Evolutionary conservation across 2,329 filamentous ascomycete species (phyloP), one percentile per base, ranked within the genome.

Genomic region (Cladophialophora chaetospira): DNA sequence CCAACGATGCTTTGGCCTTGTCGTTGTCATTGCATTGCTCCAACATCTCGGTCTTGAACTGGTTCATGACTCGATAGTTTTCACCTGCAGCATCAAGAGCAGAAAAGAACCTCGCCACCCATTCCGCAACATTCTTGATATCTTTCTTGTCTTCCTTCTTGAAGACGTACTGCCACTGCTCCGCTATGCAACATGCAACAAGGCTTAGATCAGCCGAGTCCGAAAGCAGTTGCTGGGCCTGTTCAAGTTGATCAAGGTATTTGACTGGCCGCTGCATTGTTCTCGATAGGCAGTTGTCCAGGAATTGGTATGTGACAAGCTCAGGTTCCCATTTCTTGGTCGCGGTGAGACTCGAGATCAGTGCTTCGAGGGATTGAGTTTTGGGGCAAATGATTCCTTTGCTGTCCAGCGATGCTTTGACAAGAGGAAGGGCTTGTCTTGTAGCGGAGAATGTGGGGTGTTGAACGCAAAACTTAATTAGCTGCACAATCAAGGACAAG

Each of bases 261-360:
- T 96, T 95, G 67, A 95, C 87, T 0, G 91, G 88, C 21, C 87
- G 87, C 55, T 82, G 85, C 13, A 86, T 86, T 64, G 89, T 89
- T 21, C 92, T 84, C 26, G 84, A 84, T 50, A 89, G 79, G 70
- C 90, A 95, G 61, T 95, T 91, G 67, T 97, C 92, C 23, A 97
- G 71, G 67, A 94, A 95, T 0, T 77, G 71, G 74, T 88, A 88
- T 0, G 91, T 57, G 54, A 73, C 71, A 3, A 64, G 61, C n/a
- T 66, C 64, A 9, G 74, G 63, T 29, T 57, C 52, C 29, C 68
- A 69, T 3, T 68, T 60, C 42, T 71, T 69, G 1, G 70, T 70
- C 3, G 65, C 60, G 13, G 69, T 67, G 8, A 78, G 65, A 51
- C 75, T 77, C 69, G 64, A 15, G 70, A 49, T n/a, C 4, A 78